A percentile compares a stretch with the other conserved stretches of the same genome.
Conservation (phyloP, 768 basidiomycete species). For the Lentinula guzmanii region DNA sequence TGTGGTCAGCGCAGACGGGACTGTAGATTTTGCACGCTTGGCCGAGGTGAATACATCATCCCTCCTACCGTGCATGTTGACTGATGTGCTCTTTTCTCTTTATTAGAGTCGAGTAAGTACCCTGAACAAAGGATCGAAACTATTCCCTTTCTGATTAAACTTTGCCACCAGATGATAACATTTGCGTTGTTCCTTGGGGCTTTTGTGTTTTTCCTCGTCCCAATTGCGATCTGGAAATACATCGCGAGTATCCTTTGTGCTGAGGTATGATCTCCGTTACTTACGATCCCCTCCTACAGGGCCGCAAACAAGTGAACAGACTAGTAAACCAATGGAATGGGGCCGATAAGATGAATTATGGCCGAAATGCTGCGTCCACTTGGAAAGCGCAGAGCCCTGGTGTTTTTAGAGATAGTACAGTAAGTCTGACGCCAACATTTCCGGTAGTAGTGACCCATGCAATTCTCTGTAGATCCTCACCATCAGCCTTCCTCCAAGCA, state of each 20-base stretch:
- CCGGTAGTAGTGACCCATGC: background rate
- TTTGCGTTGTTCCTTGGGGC: slow-evolving; percentile 31
- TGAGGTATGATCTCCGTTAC: background rate
- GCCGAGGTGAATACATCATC: slow-evolving; percentile 10
- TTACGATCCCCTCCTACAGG: slow-evolving; percentile 21
- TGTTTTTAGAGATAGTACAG: slow-evolving; percentile 29
- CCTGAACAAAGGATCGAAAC: slow-evolving; percentile 6
- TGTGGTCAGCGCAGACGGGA: slow-evolving; percentile 5
- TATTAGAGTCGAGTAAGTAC: background rate
- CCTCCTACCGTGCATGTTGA: background rate
- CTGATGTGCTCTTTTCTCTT: background rate
- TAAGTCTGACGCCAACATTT: slow-evolving; percentile 14
- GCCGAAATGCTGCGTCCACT: slow-evolving; percentile 22
- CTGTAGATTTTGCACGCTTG: slow-evolving; percentile 6
- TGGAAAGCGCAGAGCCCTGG: slow-evolving; percentile 39
- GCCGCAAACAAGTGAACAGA: slow-evolving; percentile 30
- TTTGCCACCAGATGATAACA: slow-evolving; percentile 24
- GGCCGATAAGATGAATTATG: slow-evolving; percentile 23
- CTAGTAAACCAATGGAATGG: slow-evolving; percentile 34
- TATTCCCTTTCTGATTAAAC: background rate
- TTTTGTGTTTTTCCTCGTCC: slow-evolving; percentile 31
- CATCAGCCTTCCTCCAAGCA: slow-evolving; percentile 24
- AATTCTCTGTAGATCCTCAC: slow-evolving; percentile 24
- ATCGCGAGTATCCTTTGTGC: slow-evolving; percentile 21
- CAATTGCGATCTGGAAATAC: slow-evolving; percentile 42